Conservation (phyloP, 345 rosid species). For the Citrus mangshanensis region DNA sequence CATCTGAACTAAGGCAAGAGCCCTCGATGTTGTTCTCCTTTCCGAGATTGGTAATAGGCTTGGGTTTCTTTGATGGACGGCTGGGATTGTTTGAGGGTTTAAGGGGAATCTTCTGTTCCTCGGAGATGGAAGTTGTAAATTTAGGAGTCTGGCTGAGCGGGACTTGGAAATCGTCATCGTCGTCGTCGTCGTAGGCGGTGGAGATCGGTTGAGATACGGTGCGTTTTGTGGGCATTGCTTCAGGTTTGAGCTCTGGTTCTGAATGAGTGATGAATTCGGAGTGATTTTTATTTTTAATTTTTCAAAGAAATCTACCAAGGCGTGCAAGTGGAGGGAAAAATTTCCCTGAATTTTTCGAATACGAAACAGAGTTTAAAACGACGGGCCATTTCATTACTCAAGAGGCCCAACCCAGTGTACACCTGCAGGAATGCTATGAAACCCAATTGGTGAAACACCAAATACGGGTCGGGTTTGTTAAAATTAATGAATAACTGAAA, state of each 20-base stretch:
- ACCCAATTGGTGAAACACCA: no score
- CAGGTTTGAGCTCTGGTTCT: not conserved
- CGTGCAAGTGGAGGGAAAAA: constrained; percentile 10
- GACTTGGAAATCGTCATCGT: constrained; percentile 56
- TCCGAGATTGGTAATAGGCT: constrained; percentile 22
- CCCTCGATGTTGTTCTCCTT: constrained; percentile 42
- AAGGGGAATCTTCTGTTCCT: constrained; percentile 23
- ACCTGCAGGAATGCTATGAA: no score
- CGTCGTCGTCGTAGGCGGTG: constrained; percentile 8
- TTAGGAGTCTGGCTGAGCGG: constrained; percentile 37
- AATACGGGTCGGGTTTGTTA: not conserved
- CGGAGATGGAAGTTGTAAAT: constrained; percentile 4
- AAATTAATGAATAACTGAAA: not conserved
- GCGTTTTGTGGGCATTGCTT: constrained; percentile 5
- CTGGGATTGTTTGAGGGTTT: constrained; percentile 25
- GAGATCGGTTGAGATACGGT: constrained; percentile 6
- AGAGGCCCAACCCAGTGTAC: not conserved
- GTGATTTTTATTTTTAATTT: not conserved
- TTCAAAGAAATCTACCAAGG: not conserved
- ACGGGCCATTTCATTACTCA: not conserved
- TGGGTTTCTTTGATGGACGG: constrained; percentile 43
- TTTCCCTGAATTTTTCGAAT: not conserved
- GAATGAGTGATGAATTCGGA: not conserved
- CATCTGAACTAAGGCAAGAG: not conserved
- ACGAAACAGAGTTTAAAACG: not conserved